phyloP scores from a whole-genome alignment of 495 filamentous ascomycete species.

The Hyaloscypha variabilis region DNA sequence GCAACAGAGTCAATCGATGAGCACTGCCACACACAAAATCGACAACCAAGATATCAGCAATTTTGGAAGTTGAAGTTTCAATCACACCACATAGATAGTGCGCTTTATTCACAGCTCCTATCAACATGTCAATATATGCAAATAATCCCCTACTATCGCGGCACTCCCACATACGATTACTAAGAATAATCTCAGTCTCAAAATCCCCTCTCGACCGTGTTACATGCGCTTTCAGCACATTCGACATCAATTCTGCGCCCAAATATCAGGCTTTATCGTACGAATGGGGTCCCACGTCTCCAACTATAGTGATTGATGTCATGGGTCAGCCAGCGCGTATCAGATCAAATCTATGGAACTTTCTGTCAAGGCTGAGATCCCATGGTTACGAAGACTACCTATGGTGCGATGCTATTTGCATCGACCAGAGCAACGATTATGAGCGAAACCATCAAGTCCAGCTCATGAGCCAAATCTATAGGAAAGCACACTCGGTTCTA shows the following conservation, averaged over 20 bases:
- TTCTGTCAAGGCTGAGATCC: constrained; percentile 4
- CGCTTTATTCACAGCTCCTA: too few species aligned
- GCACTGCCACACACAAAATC: too few species aligned
- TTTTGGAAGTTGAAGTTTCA: too few species aligned
- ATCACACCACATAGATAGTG: too few species aligned
- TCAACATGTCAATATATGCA: too few species aligned
- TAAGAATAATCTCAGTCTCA: too few species aligned
- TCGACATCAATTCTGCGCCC: not conserved
- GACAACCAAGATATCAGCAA: too few species aligned
- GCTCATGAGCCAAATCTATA: constrained; percentile 22
- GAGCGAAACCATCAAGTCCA: constrained; percentile 21
- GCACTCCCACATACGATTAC: too few species aligned
- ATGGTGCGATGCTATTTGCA: constrained; percentile 27
- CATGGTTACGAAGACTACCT: constrained; percentile 2
- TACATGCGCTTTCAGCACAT: too few species aligned
- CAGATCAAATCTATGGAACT: not conserved
- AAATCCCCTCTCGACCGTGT: too few species aligned
- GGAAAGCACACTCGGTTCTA: constrained; percentile 14
- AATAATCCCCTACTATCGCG: too few species aligned
- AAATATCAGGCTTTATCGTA: constrained; percentile 6
- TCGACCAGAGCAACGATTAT: constrained; percentile 21
- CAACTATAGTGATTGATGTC: not conserved
- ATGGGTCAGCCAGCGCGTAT: constrained; percentile 4
- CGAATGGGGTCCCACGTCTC: constrained; percentile 5
- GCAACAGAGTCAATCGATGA: too few species aligned